These are phyloP conservation scores for Peronospora belbahrii DNA, from an alignment of 352 stramenopile species.

Conservation along the genomic window DNA sequence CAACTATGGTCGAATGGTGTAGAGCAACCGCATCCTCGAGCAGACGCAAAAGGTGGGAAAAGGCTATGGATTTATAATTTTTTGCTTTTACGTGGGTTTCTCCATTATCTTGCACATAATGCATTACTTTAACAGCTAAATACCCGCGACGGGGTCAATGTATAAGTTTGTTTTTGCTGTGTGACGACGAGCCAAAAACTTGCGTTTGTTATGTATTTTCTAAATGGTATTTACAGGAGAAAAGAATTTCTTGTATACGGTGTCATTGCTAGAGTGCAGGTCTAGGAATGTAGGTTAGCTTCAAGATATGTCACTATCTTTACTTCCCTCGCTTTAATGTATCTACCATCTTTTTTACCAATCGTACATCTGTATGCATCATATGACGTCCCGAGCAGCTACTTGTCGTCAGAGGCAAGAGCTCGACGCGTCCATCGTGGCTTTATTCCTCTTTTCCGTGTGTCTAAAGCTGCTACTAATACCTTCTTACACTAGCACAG, in stretches of 20 bases:
- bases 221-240: no score
- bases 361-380: not conserved
- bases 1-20: not conserved
- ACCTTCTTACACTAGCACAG: slow-evolving; percentile 91
- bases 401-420: slow-evolving; percentile 9
- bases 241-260: no score
- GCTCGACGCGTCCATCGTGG: slow-evolving; percentile 36
- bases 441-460: slow-evolving; percentile 45
- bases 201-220: no score
- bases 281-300: not conserved
- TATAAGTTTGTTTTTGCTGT: not conserved
- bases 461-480: slow-evolving; percentile 86
- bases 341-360: not conserved
- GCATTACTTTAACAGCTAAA: slow-evolving; percentile 77
- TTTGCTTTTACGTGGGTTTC: slow-evolving; percentile 74
- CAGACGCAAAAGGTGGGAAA: slow-evolving; percentile 64
- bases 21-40: slow-evolving; percentile 76
- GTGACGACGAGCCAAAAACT: no score
- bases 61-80: slow-evolving; percentile 83
- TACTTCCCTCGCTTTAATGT: not conserved
- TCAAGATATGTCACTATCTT: not conserved
- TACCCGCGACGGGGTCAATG: slow-evolving; percentile 1
- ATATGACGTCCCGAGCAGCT: not conserved
- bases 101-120: slow-evolving; percentile 65
- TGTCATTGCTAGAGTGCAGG: not conserved